Conservation (phyloP, 2,329 filamentous ascomycete genomes). For the Stagonosporopsis tanaceti region DNA sequence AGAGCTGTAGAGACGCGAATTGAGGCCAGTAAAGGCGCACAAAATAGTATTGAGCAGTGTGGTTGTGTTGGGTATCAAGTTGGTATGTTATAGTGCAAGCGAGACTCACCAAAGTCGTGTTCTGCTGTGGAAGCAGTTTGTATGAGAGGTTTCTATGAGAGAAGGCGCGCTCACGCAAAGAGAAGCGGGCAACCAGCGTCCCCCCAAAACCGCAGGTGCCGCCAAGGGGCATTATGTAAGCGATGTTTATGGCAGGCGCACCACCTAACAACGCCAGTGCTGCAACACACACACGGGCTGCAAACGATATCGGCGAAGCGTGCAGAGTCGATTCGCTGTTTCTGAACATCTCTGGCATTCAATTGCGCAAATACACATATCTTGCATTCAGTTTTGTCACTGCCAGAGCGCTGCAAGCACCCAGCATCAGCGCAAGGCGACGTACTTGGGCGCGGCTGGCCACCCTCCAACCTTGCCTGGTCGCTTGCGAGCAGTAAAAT, state of each 20-base stretch:
- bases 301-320: constrained; percentile 16
- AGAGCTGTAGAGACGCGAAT: constrained; percentile 37
- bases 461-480: constrained; percentile 17
- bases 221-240: constrained; percentile 18
- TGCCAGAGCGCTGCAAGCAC: neutral
- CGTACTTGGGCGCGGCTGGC: constrained; percentile 6
- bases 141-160: constrained; percentile 19
- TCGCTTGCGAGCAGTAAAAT: constrained; percentile 15
- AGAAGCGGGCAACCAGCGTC: neutral
- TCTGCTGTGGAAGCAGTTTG: constrained; percentile 33
- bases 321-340: neutral
- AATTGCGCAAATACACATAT: neutral
- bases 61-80: constrained; percentile 30
- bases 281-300: constrained; percentile 25
- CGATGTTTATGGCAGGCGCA: constrained; percentile 22
- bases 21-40: constrained; percentile 43
- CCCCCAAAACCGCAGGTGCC: constrained; percentile 6
- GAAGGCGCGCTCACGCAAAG: constrained; percentile 22
- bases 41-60: constrained; percentile 41
- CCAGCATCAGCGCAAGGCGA: constrained; percentile 11
- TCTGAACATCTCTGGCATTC: constrained; percentile 4
- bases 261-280: constrained; percentile 22
- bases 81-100: constrained; percentile 30
- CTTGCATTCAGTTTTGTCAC: neutral
- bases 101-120: constrained; percentile 46